These are phyloP conservation scores for Amanita thiersii DNA, from an alignment of 768 basidiomycete genomes.

Conservation along the genomic window DNA sequence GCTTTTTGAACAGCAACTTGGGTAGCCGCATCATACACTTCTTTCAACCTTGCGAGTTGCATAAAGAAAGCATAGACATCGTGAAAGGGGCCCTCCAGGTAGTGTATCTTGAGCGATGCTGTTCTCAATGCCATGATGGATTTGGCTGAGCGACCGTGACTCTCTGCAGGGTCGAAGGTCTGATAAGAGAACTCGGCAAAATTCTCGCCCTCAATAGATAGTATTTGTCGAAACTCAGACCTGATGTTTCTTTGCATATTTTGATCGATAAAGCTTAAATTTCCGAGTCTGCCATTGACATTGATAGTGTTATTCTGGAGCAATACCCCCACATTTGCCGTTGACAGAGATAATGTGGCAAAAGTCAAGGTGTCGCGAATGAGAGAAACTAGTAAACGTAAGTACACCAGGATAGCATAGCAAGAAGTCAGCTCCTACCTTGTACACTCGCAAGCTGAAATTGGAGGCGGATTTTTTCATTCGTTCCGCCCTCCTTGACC, in stretches of 20 bases:
- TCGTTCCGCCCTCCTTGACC: not conserved
- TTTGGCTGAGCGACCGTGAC: constrained; percentile 66
- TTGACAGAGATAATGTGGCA: constrained; percentile 84
- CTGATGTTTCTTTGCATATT: constrained; percentile 39
- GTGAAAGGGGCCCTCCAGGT: constrained; percentile 86
- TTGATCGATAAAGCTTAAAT: constrained; percentile 75
- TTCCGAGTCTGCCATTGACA: constrained; percentile 76
- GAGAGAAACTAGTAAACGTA: constrained; percentile 50
- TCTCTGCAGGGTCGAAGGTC: constrained; percentile 71
- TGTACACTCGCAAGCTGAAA: constrained; percentile 81
- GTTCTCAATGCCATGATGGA: constrained; percentile 75
- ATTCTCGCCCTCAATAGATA: constrained; percentile 91
- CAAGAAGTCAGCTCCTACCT: constrained; percentile 31
- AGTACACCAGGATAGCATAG: not conserved
- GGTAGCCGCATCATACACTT: constrained; percentile 89
- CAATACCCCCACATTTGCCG: constrained; percentile 78
- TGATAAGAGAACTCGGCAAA: constrained; percentile 93
- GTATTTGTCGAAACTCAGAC: constrained; percentile 71
- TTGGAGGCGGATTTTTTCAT: constrained; percentile 68
- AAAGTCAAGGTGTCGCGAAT: constrained; percentile 62
- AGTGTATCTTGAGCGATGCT: constrained; percentile 87
- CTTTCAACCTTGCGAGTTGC: constrained; percentile 87
- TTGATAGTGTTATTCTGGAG: constrained; percentile 66
- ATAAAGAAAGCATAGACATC: constrained; percentile 76
- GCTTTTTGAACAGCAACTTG: constrained; percentile 89